phyloP scores from a whole-genome alignment of 1,284 basidiomycete species.

The Apiotrichum siamense region DNA sequence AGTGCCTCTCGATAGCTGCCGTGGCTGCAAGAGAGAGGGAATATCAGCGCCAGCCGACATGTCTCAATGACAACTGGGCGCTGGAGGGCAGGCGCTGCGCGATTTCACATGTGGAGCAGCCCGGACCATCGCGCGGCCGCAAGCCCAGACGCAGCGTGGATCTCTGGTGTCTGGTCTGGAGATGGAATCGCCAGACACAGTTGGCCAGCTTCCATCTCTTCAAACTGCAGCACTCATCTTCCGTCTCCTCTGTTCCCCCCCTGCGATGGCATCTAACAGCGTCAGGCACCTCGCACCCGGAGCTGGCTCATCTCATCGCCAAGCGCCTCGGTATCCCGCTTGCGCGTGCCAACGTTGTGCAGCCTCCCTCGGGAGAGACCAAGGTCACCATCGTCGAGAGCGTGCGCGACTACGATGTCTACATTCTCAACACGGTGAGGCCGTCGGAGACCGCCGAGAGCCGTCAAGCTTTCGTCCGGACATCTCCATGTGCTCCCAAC shows the following conservation, averaged over 20 bases:
- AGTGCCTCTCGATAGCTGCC: too few species aligned
- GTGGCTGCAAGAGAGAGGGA: too few species aligned
- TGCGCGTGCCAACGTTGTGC: slow-evolving; percentile 74
- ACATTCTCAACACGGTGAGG: slow-evolving; percentile 85
- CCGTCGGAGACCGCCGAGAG: not conserved
- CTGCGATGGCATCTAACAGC: slow-evolving; percentile 3
- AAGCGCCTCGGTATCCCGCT: slow-evolving; percentile 80
- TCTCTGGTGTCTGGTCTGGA: too few species aligned
- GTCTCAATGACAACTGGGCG: too few species aligned
- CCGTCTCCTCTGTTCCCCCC: not conserved
- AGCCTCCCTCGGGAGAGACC: slow-evolving; percentile 87
- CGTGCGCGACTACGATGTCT: slow-evolving; percentile 96
- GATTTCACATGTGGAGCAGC: too few species aligned
- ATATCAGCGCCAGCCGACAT: too few species aligned
- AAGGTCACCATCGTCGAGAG: slow-evolving; percentile 89
- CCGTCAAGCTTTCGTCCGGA: too few species aligned
- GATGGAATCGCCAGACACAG: not conserved
- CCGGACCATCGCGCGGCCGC: too few species aligned
- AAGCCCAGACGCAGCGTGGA: too few species aligned
- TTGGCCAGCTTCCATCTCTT: not conserved
- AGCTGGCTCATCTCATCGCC: slow-evolving; percentile 89
- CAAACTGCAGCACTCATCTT: too few species aligned
- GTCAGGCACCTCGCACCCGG: slow-evolving; percentile 86
- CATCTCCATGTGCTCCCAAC: not conserved
- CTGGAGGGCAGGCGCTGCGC: too few species aligned